Conservation (phyloP, 257 asterid species). For the Marsdenia floribunda region DNA sequence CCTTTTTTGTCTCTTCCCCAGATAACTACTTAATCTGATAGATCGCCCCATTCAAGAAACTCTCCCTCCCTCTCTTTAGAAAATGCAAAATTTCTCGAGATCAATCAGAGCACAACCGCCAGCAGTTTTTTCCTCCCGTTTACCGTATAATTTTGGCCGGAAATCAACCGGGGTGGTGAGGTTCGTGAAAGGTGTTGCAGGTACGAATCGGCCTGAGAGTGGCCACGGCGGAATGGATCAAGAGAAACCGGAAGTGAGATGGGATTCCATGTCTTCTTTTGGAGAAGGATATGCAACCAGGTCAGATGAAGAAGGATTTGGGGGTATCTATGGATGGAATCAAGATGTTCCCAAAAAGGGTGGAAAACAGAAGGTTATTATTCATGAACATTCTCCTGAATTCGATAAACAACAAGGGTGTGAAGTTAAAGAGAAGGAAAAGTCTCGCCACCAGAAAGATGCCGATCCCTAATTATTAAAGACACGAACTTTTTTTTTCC, state of each 20-base stretch:
- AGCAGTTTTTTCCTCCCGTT: slow-evolving; percentile 8
- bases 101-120: slow-evolving; percentile 18
- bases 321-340: slow-evolving; percentile 50
- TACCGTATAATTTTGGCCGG: not conserved
- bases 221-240: not conserved
- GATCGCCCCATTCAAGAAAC: not conserved
- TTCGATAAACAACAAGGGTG: slow-evolving; percentile 37
- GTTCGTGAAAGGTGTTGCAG: slow-evolving; percentile 16
- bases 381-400: not conserved
- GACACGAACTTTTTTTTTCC: not conserved
- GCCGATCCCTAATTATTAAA: not conserved
- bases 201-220: not conserved
- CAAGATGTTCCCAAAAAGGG: slow-evolving; percentile 23
- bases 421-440: slow-evolving; percentile 64
- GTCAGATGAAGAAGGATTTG: slow-evolving; percentile 76
- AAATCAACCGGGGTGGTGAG: slow-evolving; percentile 19
- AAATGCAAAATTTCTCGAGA: slow-evolving; percentile 32
- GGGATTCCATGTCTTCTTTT: slow-evolving; percentile 45
- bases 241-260: not conserved
- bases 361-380: slow-evolving; percentile 22
- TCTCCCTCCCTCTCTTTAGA: not conserved
- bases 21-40: not conserved
- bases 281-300: slow-evolving; percentile 73
- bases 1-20: not conserved
- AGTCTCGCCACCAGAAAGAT: slow-evolving; percentile 40